These are phyloP conservation scores for Neoboletus magnificus DNA, from an alignment of 768 basidiomycete species.

Conservation along the genomic window DNA sequence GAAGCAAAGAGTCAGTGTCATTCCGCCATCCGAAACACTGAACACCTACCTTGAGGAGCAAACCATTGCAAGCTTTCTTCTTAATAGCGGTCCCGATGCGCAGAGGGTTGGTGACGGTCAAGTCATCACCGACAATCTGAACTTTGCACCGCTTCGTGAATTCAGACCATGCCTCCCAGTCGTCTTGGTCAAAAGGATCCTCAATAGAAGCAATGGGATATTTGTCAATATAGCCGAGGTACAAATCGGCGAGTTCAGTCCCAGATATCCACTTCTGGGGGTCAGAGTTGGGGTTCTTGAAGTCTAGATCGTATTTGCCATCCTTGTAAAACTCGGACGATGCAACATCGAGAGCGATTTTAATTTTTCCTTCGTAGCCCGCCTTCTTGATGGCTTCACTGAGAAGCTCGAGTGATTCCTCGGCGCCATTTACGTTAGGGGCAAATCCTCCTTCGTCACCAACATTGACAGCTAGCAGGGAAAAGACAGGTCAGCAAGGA, in stretches of 20 bases:
- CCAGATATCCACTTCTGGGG: slow-evolving; percentile 95
- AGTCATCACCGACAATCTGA: slow-evolving; percentile 93
- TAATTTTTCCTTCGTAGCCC: slow-evolving; percentile 97
- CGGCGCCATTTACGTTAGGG: slow-evolving; percentile 95
- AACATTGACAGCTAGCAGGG: slow-evolving; percentile 83
- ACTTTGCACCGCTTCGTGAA: slow-evolving; percentile 77
- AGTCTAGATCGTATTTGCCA: slow-evolving; percentile 98
- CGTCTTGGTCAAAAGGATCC: slow-evolving; percentile 99
- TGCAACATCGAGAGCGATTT: slow-evolving; percentile 97
- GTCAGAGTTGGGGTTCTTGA: slow-evolving; percentile 99
- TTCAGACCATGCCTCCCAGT: slow-evolving; percentile 97
- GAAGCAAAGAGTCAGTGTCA: slow-evolving; percentile 1
- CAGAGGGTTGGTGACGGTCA: slow-evolving; percentile 96
- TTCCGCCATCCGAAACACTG: not conserved
- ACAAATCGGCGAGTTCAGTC: slow-evolving; percentile 87
- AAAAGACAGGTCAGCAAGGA: slow-evolving; percentile 3
- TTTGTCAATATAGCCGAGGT: slow-evolving; percentile 81
- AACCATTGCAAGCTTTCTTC: slow-evolving; percentile 99
- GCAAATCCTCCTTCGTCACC: slow-evolving; percentile 99
- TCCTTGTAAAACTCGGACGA: slow-evolving; percentile 99
- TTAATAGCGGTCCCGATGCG: slow-evolving; percentile 99
- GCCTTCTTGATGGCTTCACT: slow-evolving; percentile 96
- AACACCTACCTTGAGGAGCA: slow-evolving; percentile 79
- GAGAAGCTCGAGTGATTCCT: slow-evolving; percentile 95
- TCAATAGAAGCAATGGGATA: slow-evolving; percentile 96